Base-by-base conservation (phyloP, 495 filamentous ascomycete species). In the Patellaria atrata region DNA sequence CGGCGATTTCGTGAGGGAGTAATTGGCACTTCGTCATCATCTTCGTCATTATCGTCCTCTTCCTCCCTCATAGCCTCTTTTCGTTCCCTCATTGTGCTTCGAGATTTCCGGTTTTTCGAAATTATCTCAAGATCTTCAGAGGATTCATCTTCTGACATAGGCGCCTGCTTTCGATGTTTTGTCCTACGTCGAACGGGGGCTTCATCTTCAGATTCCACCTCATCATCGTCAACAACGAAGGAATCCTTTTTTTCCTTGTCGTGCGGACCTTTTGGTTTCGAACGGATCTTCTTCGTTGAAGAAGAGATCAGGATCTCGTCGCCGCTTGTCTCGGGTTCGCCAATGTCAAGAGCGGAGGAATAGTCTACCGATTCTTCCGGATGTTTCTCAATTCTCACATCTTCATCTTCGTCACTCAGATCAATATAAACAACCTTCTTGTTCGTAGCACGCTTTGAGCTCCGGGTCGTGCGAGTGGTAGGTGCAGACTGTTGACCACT, bases 221-320 rank as follows among this genome's bases (percentile, higher is more conserved):
- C 38, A 13, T 40, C 27, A 22, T 40, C 38, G 6, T 9, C 9
- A 0, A 46, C 38, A 27, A 40, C 35, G n/a, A 33, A 48, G 17
- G 25, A 51, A 41, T 24, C 38, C 27, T n/a, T n/a, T n/a, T 50
- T n/a, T 36, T 46, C 47, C 21, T 37, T 33, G 17, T 40, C 50
- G 35, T 14, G 31, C 12, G 11, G 3, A 12, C 6, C 10, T 5
- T 3, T 37, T n/a, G 32, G 14, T 7, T 28, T 14, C 30, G 18
- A 18, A 15, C 29, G 19, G 11, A 26, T 12, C 17, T 27, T 37
- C 13, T 37, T 37, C 22, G 17, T n/a, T 28, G 34, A 25, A 17
- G 34, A 37, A 12, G 34, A 37, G 10, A 13, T 21, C 9, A 27
- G 14, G 12, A 42, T 42, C 18, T 42, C 39, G 12, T 42, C 39